Percentiles rank a stretch among this genome's conserved stretches.
phyloP scores from a whole-genome alignment of 2,329 filamentous ascomycete species.

The Colletotrichum orbiculare region DNA sequence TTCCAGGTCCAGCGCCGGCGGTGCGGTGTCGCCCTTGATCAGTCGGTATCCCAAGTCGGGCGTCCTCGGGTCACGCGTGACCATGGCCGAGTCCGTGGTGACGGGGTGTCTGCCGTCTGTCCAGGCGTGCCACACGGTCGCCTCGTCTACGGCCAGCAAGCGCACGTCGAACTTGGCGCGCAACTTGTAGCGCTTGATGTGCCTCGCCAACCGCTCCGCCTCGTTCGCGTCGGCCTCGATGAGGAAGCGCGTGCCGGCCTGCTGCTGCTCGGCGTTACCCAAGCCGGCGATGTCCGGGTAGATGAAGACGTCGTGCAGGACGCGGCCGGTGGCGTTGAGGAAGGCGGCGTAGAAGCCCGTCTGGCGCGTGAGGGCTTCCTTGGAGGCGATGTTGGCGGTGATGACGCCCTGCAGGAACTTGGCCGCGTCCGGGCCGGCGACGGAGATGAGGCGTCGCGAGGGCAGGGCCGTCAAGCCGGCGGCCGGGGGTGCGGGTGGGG shows the following conservation, averaged over 20 bases:
- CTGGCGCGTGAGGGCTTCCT: constrained; percentile 47
- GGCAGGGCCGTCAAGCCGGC: constrained; percentile 67
- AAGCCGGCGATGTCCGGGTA: constrained; percentile 68
- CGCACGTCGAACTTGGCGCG: constrained; percentile 80
- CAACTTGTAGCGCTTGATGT: constrained; percentile 88
- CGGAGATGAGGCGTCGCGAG: constrained; percentile 82
- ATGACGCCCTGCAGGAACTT: constrained; percentile 91
- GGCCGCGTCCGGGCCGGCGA: constrained; percentile 82
- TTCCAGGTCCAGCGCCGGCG: constrained; percentile 54
- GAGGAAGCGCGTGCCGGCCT: constrained; percentile 59
- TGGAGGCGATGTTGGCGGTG: constrained; percentile 72
- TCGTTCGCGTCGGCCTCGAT: constrained; percentile 84
- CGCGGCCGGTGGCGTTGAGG: constrained; percentile 83
- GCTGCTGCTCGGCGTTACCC: constrained; percentile 37
- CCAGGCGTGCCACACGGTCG: constrained; percentile 81
- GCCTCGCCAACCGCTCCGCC: constrained; percentile 70
- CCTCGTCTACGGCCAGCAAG: constrained; percentile 72
- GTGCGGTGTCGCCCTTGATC: constrained; percentile 45
- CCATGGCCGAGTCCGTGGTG: constrained; percentile 19
- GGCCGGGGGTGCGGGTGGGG: constrained; percentile 54
- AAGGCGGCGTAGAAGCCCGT: constrained; percentile 83
- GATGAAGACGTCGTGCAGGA: constrained; percentile 91
- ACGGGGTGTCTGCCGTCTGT: constrained; percentile 52
- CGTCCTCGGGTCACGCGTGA: constrained; percentile 63
- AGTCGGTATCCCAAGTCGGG: constrained; percentile 67